Evolutionary conservation across 2,329 filamentous ascomycete genomes (phyloP).

Genomic region (Beauveria caledonica): DNA sequence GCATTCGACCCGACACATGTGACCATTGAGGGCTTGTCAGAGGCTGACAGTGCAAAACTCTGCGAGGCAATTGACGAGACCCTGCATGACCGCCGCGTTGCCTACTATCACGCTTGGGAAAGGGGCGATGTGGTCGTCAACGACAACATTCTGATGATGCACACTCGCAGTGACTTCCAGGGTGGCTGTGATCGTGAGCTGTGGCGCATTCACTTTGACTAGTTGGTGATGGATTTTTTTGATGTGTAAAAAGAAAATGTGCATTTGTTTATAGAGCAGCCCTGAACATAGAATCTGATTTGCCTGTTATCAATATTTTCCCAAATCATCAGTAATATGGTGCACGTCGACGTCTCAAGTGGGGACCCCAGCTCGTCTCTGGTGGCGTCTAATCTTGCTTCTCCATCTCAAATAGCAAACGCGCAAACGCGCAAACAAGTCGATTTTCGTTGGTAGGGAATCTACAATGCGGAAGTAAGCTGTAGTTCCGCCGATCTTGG

Average conservation of each 20-base stretch:
- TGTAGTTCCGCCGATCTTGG: fast-evolving
- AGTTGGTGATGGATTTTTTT: neutral
- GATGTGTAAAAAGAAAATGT: neutral
- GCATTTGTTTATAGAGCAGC: neutral
- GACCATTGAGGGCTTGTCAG: constrained; percentile 29
- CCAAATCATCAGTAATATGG: no score
- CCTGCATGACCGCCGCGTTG: constrained; percentile 42
- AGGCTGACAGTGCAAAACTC: constrained; percentile 25
- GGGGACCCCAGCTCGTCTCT: no score
- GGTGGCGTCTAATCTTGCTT: neutral
- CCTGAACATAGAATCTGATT: neutral
- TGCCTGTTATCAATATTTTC: neutral
- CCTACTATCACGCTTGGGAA: constrained; percentile 44
- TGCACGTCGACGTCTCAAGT: neutral
- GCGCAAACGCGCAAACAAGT: neutral
- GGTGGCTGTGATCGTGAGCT: constrained; percentile 36
- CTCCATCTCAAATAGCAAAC: neutral
- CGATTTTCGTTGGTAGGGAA: no score
- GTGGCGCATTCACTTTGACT: constrained; percentile 45
- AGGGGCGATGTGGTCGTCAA: constrained; percentile 46
- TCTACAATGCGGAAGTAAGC: neutral
- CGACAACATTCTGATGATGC: constrained; percentile 43
- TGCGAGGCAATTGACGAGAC: constrained; percentile 33
- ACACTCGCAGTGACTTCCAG: constrained; percentile 39
- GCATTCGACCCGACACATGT: constrained; percentile 39